Conservation (phyloP, 179 eudicot species). For the Nepenthes alata region DNA sequence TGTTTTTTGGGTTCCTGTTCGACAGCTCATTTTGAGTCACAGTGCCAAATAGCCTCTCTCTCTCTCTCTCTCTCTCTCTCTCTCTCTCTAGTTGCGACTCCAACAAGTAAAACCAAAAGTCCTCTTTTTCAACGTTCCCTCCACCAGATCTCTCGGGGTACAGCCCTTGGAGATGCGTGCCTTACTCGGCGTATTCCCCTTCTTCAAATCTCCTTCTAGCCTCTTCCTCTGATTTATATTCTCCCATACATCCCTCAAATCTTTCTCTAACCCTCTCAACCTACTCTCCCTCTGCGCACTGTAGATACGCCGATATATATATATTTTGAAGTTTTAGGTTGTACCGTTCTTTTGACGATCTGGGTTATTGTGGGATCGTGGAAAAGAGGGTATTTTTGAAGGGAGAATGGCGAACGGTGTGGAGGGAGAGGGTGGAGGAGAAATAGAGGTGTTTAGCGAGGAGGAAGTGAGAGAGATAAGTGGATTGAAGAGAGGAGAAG, state of each 20-base stretch:
- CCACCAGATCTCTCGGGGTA: slow-evolving; percentile 33
- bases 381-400: slow-evolving; percentile 1
- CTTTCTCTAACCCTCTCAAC: background rate
- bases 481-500: slow-evolving; percentile 33
- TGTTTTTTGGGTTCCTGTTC: background rate
- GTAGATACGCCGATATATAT: background rate
- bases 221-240: slow-evolving; percentile 4
- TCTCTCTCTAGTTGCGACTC: background rate
- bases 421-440: slow-evolving; percentile 14
- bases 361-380: background rate
- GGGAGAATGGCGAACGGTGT: slow-evolving; percentile 19
- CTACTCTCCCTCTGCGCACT: background rate
- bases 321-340: slow-evolving; percentile 1
- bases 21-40: slow-evolving; percentile 6
- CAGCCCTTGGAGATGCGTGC: slow-evolving; percentile 29
- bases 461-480: slow-evolving; percentile 52
- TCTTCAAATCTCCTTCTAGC: background rate
- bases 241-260: background rate
- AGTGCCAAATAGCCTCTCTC: background rate
- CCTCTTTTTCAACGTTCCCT: slow-evolving; percentile 26
- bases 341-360: background rate
- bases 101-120: background rate
- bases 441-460: slow-evolving; percentile 29
- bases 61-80: background rate
- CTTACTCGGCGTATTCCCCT: slow-evolving; percentile 4